Percentiles rank a stretch among this genome's conserved stretches.
Evolutionary conservation across 495 filamentous ascomycete species (phyloP).

Genomic region (Aspergillus sclerotiicarbonarius): DNA sequence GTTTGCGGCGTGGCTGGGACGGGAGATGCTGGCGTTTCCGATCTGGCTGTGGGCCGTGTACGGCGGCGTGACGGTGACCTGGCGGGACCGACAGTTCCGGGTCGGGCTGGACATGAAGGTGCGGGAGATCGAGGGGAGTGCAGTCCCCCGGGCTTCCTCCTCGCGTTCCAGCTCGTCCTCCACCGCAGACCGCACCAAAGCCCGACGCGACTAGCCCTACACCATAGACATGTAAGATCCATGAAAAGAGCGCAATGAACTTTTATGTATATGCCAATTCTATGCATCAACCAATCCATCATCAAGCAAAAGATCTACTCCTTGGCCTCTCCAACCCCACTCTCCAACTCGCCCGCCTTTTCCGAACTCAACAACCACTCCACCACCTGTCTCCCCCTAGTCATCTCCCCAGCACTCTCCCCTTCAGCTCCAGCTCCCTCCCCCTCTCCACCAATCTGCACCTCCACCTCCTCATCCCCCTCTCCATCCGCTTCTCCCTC

Average conservation of each 20-base stretch:
- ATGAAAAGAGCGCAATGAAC: slow-evolving; percentile 8
- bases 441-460: slow-evolving; percentile 27
- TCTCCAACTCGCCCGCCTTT: slow-evolving; percentile 37
- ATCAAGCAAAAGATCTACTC: slow-evolving; percentile 1
- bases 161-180: slow-evolving; percentile 8
- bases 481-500: slow-evolving; percentile 18
- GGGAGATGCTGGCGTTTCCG: slow-evolving; percentile 77
- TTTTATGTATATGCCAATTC: slow-evolving; percentile 1
- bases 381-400: slow-evolving; percentile 43
- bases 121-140: slow-evolving; percentile 37
- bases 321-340: slow-evolving; percentile 17
- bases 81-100: slow-evolving; percentile 79
- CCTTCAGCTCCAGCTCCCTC: slow-evolving; percentile 15
- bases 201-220: slow-evolving; percentile 28
- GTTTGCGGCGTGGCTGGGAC: slow-evolving; percentile 79
- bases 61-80: slow-evolving; percentile 78
- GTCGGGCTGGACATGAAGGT: slow-evolving; percentile 84
- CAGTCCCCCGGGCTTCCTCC: slow-evolving; percentile 14
- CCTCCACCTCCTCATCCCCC: slow-evolving; percentile 29
- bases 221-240: not conserved
- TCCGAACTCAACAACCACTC: slow-evolving; percentile 48
- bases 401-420: slow-evolving; percentile 29
- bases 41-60: slow-evolving; percentile 86
- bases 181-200: slow-evolving; percentile 17
- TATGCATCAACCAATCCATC: slow-evolving; percentile 1